Percentiles rank a stretch among this genome's conserved stretches.
phyloP scores from a whole-genome alignment of 352 stramenopile genomes.

The Pythium brassicae region DNA sequence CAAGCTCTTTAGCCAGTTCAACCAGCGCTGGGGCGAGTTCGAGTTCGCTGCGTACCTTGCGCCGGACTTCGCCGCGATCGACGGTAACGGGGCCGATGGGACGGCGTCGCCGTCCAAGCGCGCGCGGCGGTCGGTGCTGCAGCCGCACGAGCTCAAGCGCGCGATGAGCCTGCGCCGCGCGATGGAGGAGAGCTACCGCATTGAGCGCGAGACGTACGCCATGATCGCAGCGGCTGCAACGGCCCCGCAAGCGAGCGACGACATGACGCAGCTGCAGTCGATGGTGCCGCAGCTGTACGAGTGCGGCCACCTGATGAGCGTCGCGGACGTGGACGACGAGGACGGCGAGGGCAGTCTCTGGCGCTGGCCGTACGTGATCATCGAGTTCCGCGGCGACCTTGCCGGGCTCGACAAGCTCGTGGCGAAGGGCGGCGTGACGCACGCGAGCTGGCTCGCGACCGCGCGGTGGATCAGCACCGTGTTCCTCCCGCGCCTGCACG shows the following conservation, averaged over 20 bases:
- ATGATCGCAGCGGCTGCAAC: constrained; percentile 33
- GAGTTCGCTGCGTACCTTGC: constrained; percentile 64
- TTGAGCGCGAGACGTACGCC: constrained; percentile 50
- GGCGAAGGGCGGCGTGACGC: constrained; percentile 44
- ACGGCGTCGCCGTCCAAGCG: constrained; percentile 28
- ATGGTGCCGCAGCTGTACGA: constrained; percentile 48
- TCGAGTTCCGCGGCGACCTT: constrained; percentile 54
- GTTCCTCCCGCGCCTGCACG: constrained; percentile 62
- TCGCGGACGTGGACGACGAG: constrained; percentile 62
- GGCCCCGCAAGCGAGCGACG: not conserved
- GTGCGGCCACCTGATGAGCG: constrained; percentile 45
- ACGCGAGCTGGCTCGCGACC: constrained; percentile 39
- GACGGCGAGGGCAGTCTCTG: constrained; percentile 65
- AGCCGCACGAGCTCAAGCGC: constrained; percentile 47
- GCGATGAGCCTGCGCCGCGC: constrained; percentile 55
- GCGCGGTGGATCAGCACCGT: constrained; percentile 57
- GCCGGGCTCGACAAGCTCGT: constrained; percentile 52
- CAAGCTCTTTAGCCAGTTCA: constrained; percentile 86
- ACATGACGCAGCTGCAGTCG: constrained; percentile 20
- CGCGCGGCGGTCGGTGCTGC: constrained; percentile 32
- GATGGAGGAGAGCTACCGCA: constrained; percentile 77
- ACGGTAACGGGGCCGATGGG: constrained; percentile 1
- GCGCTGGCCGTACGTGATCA: constrained; percentile 82
- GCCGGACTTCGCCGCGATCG: constrained; percentile 32
- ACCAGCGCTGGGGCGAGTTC: constrained; percentile 79